Base-by-base conservation (phyloP, 73 alveolate genomes). In the Paramecium caudatum region DNA sequence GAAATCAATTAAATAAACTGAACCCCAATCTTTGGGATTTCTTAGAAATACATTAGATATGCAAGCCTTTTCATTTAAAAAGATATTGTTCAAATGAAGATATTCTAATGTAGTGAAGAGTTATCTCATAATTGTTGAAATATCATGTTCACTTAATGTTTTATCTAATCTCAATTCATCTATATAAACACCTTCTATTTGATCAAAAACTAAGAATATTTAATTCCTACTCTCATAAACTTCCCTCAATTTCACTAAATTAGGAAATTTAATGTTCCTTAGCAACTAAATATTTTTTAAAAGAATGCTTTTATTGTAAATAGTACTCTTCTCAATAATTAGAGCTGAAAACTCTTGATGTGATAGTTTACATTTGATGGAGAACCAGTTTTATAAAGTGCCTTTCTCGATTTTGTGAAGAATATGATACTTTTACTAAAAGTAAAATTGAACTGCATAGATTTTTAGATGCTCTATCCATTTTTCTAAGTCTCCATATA, bases 1-100 rank as follows among this genome's bases (percentile, higher is more conserved):
- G n/a, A 27, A 43, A 55, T 55, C 80, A 55, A 55, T 55, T 27
- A 55, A 55, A 55, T 55, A 55, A 4, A 55, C 80, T 23, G 80
- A 55, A 27, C 25, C 8, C 80, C 80, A 55, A 5, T 55, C 80
- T 23, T 55, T 55, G 1, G 80, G 80, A 21, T 55, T 55, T 25
- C 21, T 55, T 25, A 55, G 13, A 55, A 27, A 55, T 23, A 55
- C 8, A 55, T 55, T 55, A 9, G 9, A 55, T 10, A 55, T 9
- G 0, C 23, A 12, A 55, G 80, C 80, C 3, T 21, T 55, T 2
- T 55, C 21, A 21, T 21, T 21, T 10, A 55, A 21, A 10, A 55
- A 37, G 12, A 55, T 23, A 55, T 55, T 55, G 37, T 55, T 55
- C 7, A 55, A 21, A 55, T 55, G 80, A 9, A 55, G 30, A 55